A percentile compares a stretch with the other conserved stretches of the same genome.
Evolutionary conservation across 768 basidiomycete genomes (phyloP).

Genomic region (Boletus subparvulus): DNA sequence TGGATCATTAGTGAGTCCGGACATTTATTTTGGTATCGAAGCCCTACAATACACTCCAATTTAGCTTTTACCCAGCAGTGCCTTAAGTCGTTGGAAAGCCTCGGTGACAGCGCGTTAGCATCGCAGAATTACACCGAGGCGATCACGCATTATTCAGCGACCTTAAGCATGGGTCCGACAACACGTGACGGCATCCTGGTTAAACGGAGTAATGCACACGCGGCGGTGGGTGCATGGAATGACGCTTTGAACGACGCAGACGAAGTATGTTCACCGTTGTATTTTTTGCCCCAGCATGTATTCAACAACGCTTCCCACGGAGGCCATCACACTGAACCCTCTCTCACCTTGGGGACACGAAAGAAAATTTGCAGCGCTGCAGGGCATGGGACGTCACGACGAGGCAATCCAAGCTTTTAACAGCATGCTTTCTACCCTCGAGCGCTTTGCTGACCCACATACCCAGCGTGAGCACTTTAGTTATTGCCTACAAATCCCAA

Average conservation of each 20-base stretch:
- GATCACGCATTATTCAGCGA: neutral
- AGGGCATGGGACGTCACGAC: slow-evolving; percentile 12
- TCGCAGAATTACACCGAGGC: neutral
- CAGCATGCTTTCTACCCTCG: neutral
- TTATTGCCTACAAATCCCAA: too few species aligned
- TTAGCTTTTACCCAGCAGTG: neutral
- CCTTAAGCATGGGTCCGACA: neutral
- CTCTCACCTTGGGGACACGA: neutral
- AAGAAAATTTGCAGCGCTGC: neutral
- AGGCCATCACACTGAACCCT: neutral
- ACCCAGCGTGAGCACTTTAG: neutral
- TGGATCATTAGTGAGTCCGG: slow-evolving; percentile 1
- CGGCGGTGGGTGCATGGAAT: neutral
- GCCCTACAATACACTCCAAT: neutral
- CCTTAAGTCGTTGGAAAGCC: neutral
- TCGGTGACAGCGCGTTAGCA: neutral
- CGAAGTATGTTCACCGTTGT: neutral
- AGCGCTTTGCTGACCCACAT: neutral
- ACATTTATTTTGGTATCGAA: neutral
- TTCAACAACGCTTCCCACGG: neutral
- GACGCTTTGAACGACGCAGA: neutral
- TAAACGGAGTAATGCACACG: slow-evolving; percentile 1
- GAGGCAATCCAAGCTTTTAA: neutral
- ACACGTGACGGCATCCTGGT: neutral
- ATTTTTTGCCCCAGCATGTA: neutral